These are phyloP conservation scores for Naumovozyma dairenensis DNA, from an alignment of 805 yeast genomes.

Conservation along the genomic window DNA sequence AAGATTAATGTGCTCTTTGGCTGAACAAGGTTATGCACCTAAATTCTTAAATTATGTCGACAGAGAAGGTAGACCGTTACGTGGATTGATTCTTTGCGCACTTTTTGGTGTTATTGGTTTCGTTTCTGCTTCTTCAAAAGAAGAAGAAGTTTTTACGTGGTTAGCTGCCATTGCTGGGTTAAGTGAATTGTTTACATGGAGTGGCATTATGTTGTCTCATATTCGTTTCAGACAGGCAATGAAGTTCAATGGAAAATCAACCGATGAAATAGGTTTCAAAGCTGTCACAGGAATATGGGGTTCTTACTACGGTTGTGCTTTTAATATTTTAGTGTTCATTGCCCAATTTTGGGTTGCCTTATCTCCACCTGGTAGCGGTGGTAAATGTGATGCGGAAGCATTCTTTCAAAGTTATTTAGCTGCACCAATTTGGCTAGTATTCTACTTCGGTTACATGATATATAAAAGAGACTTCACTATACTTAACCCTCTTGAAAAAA, in stretches of 20 bases:
- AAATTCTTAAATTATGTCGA: conserved; percentile 42
- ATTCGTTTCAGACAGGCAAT: conserved; percentile 47
- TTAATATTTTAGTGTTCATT: conserved; percentile 40
- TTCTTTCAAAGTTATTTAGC: conserved; percentile 51
- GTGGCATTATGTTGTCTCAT: conserved; percentile 43
- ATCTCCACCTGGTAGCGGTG: conserved; percentile 40
- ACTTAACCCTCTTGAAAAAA: conserved; percentile 29
- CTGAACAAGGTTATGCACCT: conserved; percentile 69
- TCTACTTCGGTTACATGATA: conserved; percentile 43
- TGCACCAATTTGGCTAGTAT: conserved; percentile 34
- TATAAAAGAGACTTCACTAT: conserved; percentile 31
- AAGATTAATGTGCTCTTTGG: conserved; percentile 57
- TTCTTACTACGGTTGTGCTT: conserved; percentile 39
- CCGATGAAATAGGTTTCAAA: conserved; percentile 40
- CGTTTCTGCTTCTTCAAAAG: conserved; percentile 44
- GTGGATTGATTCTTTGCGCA: conserved; percentile 42
- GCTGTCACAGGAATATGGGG: conserved; percentile 42
- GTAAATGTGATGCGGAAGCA: conserved; percentile 27
- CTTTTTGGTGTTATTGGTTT: conserved; percentile 51
- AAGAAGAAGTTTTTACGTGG: conserved; percentile 51
- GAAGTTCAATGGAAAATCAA: conserved; percentile 38
- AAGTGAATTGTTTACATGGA: conserved; percentile 52
- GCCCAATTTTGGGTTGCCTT: conserved; percentile 61
- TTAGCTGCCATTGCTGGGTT: conserved; percentile 51
- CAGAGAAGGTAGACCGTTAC: conserved; percentile 49